Evolutionary conservation across 768 basidiomycete species (phyloP), one percentile per base, ranked within the genome.

Genomic region (Auricularia sp.): DNA sequence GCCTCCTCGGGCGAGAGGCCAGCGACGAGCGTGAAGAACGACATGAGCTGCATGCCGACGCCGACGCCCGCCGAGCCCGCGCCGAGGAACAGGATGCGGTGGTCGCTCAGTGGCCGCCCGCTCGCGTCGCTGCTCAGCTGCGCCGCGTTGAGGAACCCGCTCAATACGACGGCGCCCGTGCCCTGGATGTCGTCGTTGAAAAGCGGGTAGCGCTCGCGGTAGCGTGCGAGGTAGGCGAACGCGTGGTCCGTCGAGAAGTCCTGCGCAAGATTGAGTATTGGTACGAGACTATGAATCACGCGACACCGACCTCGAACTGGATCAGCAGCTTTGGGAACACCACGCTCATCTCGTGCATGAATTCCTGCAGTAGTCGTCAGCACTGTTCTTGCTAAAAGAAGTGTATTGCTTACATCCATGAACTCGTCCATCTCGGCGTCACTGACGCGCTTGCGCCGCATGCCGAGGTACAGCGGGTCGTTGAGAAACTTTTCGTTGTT

Each of bases 111-210:
- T 7, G 89, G 81, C 7, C 77, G 75, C 3, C 87, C 87, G n/a
- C 88, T 88, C 2, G 88, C 88, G 3, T 77, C 82, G 21, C 86
- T 85, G 0, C 90, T 82, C 44, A 93, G 79, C 67, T 84, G 86
- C 29, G 92, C 91, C 45, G 94, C 95, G 69, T 92, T 93, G 70
- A 94, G 73, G 77, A 96, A 88, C 3, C 95, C 95, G 63, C 87
- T 88, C 62, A 98, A 85, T 45, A 96, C 89, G 69, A 96, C 94
- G 36, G 92, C 90, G 21, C 94, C 94, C 2, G 94, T 98, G 54
- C 88, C 88, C 72, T 94, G 92, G 68, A 94, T 92, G 71, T 95
- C 92, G 69, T 96, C 93, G 72, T 94, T 94, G 80, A 94, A 93
- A 39, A 90, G 78, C 29, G 86, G 86, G 72, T 90, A 93, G 63